phyloP scores from a whole-genome alignment of 2,329 filamentous ascomycete species.

The Gaeumannomyces sp. region DNA sequence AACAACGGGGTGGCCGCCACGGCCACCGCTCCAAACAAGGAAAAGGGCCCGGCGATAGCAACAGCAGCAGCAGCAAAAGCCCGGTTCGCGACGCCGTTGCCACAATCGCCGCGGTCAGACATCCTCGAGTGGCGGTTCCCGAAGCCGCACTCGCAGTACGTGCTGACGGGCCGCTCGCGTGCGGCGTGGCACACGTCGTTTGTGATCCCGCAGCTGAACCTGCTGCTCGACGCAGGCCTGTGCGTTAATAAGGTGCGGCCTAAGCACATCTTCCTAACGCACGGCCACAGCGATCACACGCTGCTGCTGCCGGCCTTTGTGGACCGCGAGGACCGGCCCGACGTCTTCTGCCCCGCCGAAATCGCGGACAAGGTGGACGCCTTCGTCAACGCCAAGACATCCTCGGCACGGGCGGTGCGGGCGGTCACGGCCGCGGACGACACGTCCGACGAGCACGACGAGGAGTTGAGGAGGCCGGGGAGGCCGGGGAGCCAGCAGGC shows the following conservation, averaged over 20 bases:
- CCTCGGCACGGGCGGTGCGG: constrained; percentile 33
- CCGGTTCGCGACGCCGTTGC: constrained; percentile 36
- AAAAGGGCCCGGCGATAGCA: neutral
- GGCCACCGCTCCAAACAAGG: neutral
- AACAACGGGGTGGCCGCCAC: neutral
- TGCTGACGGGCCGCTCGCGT: constrained; percentile 40
- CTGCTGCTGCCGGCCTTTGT: constrained; percentile 37
- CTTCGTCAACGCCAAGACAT: constrained; percentile 35
- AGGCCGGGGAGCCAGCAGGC: neutral
- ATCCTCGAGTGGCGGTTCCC: constrained; percentile 41
- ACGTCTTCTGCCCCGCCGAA: constrained; percentile 37
- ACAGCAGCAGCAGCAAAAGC: neutral
- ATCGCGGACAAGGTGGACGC: constrained; percentile 33
- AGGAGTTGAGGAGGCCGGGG: neutral
- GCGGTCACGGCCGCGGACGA: neutral
- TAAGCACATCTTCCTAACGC: constrained; percentile 44
- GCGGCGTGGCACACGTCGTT: constrained; percentile 48
- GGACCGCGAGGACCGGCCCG: constrained; percentile 37
- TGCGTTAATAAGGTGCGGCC: constrained; percentile 38
- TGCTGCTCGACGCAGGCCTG: constrained; percentile 43
- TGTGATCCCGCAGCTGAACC: constrained; percentile 41
- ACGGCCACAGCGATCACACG: constrained; percentile 42
- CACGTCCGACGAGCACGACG: neutral
- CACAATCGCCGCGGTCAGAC: constrained; percentile 36
- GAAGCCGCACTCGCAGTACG: constrained; percentile 32